Percentiles rank a stretch among this genome's conserved stretches.
Conservation (phyloP, 768 basidiomycete genomes). For the Serendipita sp. region DNA sequence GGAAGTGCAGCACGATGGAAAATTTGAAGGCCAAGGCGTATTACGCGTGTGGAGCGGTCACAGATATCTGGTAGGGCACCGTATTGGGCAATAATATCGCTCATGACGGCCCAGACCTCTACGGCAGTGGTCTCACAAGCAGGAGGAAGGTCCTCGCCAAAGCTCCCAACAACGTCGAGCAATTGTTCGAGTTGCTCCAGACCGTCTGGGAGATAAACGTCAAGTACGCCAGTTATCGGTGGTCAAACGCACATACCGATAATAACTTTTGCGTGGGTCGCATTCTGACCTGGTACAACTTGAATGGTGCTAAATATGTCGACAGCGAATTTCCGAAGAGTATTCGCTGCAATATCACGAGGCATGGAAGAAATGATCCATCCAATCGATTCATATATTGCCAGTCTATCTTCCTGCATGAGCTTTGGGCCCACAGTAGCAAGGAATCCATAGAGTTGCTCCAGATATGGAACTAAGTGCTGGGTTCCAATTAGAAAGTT, state of each 20-base stretch:
- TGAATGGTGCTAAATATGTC: slow-evolving; percentile 74
- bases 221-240: not conserved
- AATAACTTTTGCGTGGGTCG: slow-evolving; percentile 29
- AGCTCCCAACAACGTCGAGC: slow-evolving; percentile 64
- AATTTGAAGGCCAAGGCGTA: slow-evolving; percentile 69
- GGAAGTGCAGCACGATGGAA: slow-evolving; percentile 53
- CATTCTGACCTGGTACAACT: slow-evolving; percentile 33
- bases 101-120: slow-evolving; percentile 74
- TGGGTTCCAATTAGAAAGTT: slow-evolving; percentile 18
- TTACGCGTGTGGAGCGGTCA: slow-evolving; percentile 68
- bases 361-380: slow-evolving; percentile 91
- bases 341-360: slow-evolving; percentile 71
- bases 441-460: slow-evolving; percentile 81
- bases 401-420: slow-evolving; percentile 69
- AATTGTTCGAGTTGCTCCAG: slow-evolving; percentile 90
- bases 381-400: slow-evolving; percentile 91
- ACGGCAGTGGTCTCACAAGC: slow-evolving; percentile 62
- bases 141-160: slow-evolving; percentile 66
- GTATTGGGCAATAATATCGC: slow-evolving; percentile 61
- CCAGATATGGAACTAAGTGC: slow-evolving; percentile 85
- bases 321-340: slow-evolving; percentile 69
- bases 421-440: slow-evolving; percentile 63
- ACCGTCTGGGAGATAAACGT: slow-evolving; percentile 35
- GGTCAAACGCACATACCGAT: not conserved
- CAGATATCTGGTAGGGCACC: slow-evolving; percentile 59